Percentiles rank a stretch among this genome's conserved stretches.
Conservation (phyloP, 768 basidiomycete species). For the Boletus rubescentipes region DNA sequence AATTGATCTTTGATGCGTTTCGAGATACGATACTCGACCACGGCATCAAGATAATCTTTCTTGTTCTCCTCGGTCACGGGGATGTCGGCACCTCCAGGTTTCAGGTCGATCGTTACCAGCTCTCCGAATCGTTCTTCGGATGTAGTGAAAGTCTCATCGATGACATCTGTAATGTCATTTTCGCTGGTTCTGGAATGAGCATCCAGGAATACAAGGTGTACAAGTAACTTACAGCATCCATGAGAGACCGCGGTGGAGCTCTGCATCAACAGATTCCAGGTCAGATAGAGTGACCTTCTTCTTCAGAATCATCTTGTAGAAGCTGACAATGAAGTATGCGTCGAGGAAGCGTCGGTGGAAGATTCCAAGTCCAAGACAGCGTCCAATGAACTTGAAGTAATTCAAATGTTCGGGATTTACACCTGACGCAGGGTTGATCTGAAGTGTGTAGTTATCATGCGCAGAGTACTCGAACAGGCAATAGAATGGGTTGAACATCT, state of each 20-base stretch:
- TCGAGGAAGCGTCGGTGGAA: conserved; percentile 99
- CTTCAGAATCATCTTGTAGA: conserved; percentile 99
- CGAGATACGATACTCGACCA: conserved; percentile 97
- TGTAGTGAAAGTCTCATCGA: conserved; percentile 97
- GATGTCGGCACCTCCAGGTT: conserved; percentile 80
- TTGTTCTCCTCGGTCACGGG: conserved; percentile 97
- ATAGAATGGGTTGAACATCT: conserved; percentile 99
- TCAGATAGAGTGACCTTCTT: conserved; percentile 95
- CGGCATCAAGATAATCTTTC: conserved; percentile 93
- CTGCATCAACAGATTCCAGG: conserved; percentile 95
- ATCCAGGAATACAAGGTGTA: background rate
- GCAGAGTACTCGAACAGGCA: conserved; percentile 99
- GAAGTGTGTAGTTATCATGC: conserved; percentile 99
- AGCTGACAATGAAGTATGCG: conserved; percentile 98
- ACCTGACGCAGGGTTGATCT: conserved; percentile 97
- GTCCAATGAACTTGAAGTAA: conserved; percentile 99
- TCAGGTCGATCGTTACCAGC: conserved; percentile 95
- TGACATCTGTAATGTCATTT: conserved; percentile 97
- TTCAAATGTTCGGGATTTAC: conserved; percentile 99
- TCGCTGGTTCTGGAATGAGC: conserved; percentile 53
- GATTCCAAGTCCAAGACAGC: conserved; percentile 92
- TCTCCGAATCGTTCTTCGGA: conserved; percentile 98
- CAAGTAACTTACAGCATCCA: conserved; percentile 89
- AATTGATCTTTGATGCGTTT: conserved; percentile 98
- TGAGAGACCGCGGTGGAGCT: conserved; percentile 89